A percentile compares a stretch with the other conserved stretches of the same genome.
These are phyloP conservation scores for Mycena venus DNA, from an alignment of 768 basidiomycete genomes.

Conservation along the genomic window DNA sequence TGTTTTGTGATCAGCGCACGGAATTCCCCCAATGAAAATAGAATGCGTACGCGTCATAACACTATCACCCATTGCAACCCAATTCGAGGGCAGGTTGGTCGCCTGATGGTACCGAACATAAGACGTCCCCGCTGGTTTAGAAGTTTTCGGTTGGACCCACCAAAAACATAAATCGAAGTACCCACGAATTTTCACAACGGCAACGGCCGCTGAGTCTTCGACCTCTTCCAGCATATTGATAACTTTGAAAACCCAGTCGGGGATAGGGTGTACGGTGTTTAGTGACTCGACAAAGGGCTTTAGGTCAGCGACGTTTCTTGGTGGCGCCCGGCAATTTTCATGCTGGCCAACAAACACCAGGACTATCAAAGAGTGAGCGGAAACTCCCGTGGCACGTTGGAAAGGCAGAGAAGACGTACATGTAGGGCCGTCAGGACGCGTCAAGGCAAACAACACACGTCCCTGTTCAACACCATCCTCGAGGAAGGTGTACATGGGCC, in stretches of 20 bases:
- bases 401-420: background rate
- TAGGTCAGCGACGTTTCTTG: constrained; percentile 31
- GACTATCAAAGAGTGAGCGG: constrained; percentile 24
- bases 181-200: constrained; percentile 13
- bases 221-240: constrained; percentile 44
- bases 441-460: constrained; percentile 26
- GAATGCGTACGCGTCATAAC: constrained; percentile 38
- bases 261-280: constrained; percentile 34
- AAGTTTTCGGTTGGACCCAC: background rate
- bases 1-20: background rate
- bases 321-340: constrained; percentile 13
- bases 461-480: constrained; percentile 30
- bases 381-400: background rate
- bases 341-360: constrained; percentile 27
- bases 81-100: constrained; percentile 46
- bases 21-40: background rate
- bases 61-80: constrained; percentile 51
- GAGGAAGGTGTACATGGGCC: constrained; percentile 28
- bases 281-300: constrained; percentile 24
- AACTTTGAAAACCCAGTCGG: constrained; percentile 43
- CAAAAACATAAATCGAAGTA: background rate
- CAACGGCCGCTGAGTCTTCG: constrained; percentile 29
- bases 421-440: constrained; percentile 33
- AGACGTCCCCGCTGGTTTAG: constrained; percentile 35
- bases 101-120: constrained; percentile 44